Conservation (phyloP, 2,329 filamentous ascomycete genomes). For the Fusarium ramigenum region DNA sequence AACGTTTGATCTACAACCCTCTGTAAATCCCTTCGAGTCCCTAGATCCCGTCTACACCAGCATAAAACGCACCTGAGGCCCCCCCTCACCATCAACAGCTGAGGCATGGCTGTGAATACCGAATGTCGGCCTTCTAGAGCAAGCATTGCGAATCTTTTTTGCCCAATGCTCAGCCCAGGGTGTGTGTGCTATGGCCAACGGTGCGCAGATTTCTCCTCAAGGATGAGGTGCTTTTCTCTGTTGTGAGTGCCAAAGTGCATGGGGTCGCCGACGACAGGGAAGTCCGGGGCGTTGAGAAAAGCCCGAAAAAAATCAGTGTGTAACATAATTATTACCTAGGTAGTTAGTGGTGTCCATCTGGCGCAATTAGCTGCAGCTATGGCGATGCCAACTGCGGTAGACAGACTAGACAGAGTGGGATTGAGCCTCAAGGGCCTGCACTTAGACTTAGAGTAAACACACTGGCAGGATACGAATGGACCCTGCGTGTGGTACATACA, state of each 20-base stretch:
- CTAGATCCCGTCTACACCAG: conserved; percentile 4
- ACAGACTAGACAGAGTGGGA: conserved; percentile 15
- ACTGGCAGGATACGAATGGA: background rate
- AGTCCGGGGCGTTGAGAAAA: conserved; percentile 18
- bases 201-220: conserved; percentile 16
- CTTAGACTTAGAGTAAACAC: background rate
- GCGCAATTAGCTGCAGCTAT: conserved; percentile 36
- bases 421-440: conserved; percentile 11
- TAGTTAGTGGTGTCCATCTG: background rate
- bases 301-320: conserved; percentile 15
- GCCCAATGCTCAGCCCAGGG: conserved; percentile 28
- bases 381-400: conserved; percentile 22
- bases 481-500: conserved; percentile 1
- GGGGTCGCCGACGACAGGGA: conserved; percentile 20
- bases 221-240: conserved; percentile 19
- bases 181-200: conserved; percentile 35
- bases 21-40: conserved; percentile 12
- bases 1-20: conserved; percentile 27
- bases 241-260: conserved; percentile 8
- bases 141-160: conserved; percentile 27
- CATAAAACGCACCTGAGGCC: conserved; percentile 28
- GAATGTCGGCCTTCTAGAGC: conserved; percentile 7
- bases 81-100: conserved; percentile 20
- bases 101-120: background rate
- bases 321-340: background rate